Percentiles rank a stretch among this genome's conserved stretches.
These are phyloP conservation scores for Gymnopilus junonius DNA, from an alignment of 768 basidiomycete species.

Conservation along the genomic window DNA sequence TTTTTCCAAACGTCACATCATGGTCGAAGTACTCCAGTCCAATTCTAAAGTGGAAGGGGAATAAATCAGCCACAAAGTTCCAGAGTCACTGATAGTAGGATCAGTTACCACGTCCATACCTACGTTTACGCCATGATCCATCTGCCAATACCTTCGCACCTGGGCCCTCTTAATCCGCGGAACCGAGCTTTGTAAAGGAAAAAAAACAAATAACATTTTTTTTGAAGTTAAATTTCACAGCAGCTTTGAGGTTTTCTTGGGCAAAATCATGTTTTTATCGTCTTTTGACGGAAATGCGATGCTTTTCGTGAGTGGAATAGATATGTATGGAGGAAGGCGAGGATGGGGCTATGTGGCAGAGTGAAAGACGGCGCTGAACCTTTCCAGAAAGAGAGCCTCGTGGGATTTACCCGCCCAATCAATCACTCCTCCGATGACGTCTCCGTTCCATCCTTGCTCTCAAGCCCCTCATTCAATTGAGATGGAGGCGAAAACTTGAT, in stretches of 20 bases:
- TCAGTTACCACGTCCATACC: background rate
- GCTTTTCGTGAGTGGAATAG: background rate
- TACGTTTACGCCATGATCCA: background rate
- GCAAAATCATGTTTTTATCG: background rate
- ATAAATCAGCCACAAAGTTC: background rate
- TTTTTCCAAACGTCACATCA: background rate
- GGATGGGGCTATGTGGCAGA: background rate
- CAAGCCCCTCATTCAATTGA: background rate
- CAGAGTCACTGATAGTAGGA: conserved; percentile 1
- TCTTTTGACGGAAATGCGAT: background rate
- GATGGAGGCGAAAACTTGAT: background rate
- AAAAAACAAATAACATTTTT: background rate
- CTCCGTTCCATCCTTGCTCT: background rate
- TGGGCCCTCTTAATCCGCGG: background rate
- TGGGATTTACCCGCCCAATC: background rate
- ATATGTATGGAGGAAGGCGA: background rate
- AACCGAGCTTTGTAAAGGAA: background rate
- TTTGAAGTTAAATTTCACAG: background rate
- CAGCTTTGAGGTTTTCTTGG: background rate
- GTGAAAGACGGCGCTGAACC: background rate
- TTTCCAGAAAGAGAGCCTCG: conserved; percentile 15
- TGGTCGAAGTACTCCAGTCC: background rate
- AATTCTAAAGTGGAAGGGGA: background rate
- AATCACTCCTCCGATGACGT: background rate
- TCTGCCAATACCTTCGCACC: background rate